A percentile compares a stretch with the other conserved stretches of the same genome.
Evolutionary conservation across 2,329 filamentous ascomycete species (phyloP).

Genomic region (Cladophialophora yegresii): DNA sequence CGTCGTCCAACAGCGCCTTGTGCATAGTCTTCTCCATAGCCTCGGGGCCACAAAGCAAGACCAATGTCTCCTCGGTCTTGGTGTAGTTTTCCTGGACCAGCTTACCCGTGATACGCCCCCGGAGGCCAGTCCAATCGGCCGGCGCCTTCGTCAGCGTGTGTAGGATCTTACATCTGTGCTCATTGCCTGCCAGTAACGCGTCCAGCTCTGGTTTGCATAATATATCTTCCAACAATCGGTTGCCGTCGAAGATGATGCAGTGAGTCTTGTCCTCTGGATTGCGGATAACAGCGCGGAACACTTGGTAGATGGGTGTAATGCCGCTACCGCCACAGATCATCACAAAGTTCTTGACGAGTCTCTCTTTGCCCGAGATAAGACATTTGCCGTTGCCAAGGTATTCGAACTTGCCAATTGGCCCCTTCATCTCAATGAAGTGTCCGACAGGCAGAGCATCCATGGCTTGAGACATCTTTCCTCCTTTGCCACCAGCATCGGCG

Average conservation of each 20-base stretch:
- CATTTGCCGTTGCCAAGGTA: conserved; percentile 71
- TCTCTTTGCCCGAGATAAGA: conserved; percentile 58
- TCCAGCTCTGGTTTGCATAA: conserved; percentile 75
- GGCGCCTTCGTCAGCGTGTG: conserved; percentile 68
- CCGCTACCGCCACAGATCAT: conserved; percentile 91
- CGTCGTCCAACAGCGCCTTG: conserved; percentile 59
- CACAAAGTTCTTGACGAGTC: conserved; percentile 66
- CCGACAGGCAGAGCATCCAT: conserved; percentile 73
- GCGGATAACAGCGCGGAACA: conserved; percentile 71
- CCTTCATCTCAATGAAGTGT: conserved; percentile 79
- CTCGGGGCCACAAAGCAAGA: conserved; percentile 77
- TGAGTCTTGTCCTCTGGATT: conserved; percentile 64
- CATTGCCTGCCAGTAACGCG: conserved; percentile 56
- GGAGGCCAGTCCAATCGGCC: conserved; percentile 66
- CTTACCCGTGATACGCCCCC: conserved; percentile 65
- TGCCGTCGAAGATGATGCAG: conserved; percentile 77
- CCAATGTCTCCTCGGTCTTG: conserved; percentile 57
- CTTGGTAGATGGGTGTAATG: conserved; percentile 88
- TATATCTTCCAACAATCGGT: conserved; percentile 77
- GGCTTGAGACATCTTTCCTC: conserved; percentile 80
- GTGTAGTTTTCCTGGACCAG: conserved; percentile 62
- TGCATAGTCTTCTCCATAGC: conserved; percentile 70
- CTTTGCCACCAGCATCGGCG: conserved; percentile 57
- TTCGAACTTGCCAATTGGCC: conserved; percentile 81
- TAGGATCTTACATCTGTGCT: conserved; percentile 62